phyloP scores from a whole-genome alignment of 164 flowering plant genomes.

The Vitis amurensis region DNA sequence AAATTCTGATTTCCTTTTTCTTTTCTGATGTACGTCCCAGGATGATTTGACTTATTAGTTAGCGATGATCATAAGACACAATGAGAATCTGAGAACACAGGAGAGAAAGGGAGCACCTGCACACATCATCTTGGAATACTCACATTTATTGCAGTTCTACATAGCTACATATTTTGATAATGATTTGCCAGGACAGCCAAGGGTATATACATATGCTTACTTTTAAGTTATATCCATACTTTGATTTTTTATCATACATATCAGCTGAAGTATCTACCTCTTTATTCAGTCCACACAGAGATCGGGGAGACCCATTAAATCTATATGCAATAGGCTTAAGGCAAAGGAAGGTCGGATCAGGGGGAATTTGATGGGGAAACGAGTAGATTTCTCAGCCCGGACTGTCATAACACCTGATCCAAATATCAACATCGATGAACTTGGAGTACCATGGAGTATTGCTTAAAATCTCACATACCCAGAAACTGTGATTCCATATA shows the following conservation, averaged over 20 bases:
- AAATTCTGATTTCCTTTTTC: constrained; percentile 9
- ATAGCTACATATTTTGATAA: constrained; percentile 97
- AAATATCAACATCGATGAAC: constrained; percentile 89
- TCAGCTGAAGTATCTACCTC: background rate
- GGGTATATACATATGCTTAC: constrained; percentile 44
- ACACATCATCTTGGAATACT: constrained; percentile 92
- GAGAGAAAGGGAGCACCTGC: constrained; percentile 98
- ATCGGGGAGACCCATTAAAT: constrained; percentile 96
- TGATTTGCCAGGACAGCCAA: constrained; percentile 97
- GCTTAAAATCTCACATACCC: constrained; percentile 96
- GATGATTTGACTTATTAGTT: constrained; percentile 96
- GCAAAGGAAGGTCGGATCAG: constrained; percentile 99
- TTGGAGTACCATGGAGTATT: constrained; percentile 99
- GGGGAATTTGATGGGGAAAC: constrained; percentile 98
- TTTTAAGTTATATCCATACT: background rate
- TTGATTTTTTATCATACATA: background rate
- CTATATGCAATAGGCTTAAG: constrained; percentile 96
- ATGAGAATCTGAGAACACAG: constrained; percentile 85
- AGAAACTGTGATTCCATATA: constrained; percentile 97
- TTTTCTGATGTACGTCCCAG: constrained; percentile 32
- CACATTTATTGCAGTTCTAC: constrained; percentile 93
- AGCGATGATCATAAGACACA: constrained; percentile 94
- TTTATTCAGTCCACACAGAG: constrained; percentile 85
- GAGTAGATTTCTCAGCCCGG: constrained; percentile 98
- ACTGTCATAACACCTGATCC: constrained; percentile 99